phyloP scores from a whole-genome alignment of 768 basidiomycete genomes.

The Rhodotorula kratochvilovae region DNA sequence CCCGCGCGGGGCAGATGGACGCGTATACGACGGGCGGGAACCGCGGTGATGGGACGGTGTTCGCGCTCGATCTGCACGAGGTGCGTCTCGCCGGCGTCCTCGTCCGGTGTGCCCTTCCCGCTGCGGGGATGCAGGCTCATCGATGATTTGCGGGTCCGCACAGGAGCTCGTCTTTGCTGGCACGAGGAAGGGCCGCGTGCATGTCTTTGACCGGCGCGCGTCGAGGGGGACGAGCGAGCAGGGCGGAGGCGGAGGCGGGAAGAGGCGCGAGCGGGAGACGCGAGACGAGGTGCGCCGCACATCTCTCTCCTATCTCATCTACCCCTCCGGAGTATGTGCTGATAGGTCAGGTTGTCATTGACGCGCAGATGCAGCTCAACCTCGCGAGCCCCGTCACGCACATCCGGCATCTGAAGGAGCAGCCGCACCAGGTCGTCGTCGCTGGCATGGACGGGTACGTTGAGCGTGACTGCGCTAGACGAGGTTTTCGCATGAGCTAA shows the following conservation, averaged over 20 bases:
- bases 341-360: too few relatives aligned
- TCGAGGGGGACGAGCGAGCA: not conserved
- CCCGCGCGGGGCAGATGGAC: conserved; percentile 10
- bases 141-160: too few relatives aligned
- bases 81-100: not conserved
- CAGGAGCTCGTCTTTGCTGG: conserved; percentile 27
- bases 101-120: not conserved
- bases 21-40: conserved; percentile 18
- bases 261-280: not conserved
- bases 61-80: conserved; percentile 28
- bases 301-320: too few relatives aligned
- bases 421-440: conserved; percentile 10
- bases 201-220: conserved; percentile 20
- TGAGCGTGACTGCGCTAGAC: too few relatives aligned
- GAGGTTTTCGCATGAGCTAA: too few relatives aligned
- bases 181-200: conserved; percentile 12
- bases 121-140: too few relatives aligned
- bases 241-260: not conserved
- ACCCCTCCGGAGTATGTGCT: not conserved
- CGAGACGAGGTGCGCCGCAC: conserved; percentile 9
- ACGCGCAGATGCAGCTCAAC: conserved; percentile 5
- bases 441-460: conserved; percentile 31
- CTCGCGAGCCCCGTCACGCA: conserved; percentile 26
- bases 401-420: conserved; percentile 5
- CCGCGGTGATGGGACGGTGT: conserved; percentile 33